Conservation (phyloP, 1,284 basidiomycete genomes). For the Farysia itapuensis region DNA sequence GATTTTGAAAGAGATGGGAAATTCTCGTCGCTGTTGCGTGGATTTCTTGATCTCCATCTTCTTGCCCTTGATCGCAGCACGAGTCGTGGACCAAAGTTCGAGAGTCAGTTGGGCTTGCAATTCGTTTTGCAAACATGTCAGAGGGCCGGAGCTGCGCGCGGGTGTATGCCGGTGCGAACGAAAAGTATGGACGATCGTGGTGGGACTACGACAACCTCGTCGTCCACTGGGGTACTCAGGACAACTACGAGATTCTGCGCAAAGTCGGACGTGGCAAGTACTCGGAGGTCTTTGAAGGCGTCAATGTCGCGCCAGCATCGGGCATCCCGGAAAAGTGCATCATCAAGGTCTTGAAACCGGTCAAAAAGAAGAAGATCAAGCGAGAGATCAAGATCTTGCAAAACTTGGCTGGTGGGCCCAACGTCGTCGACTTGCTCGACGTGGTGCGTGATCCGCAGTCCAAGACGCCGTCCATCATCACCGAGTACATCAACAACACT, state of each 20-base stretch:
- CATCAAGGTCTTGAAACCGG: conserved; percentile 97
- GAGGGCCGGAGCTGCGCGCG: conserved; percentile 59
- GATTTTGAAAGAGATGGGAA: too few species aligned
- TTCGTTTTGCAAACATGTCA: too few species aligned
- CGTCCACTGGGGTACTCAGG: conserved; percentile 67
- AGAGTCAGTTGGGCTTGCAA: too few species aligned
- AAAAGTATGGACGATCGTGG: conserved; percentile 66
- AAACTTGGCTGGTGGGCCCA: conserved; percentile 90
- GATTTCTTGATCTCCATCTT: too few species aligned
- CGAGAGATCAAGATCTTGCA: conserved; percentile 98
- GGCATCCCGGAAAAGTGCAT: conserved; percentile 79
- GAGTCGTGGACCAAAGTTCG: too few species aligned
- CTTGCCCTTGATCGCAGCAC: too few species aligned
- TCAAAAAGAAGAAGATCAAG: conserved; percentile 99
- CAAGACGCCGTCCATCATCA: conserved; percentile 95
- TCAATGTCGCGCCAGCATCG: conserved; percentile 80
- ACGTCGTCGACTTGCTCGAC: conserved; percentile 83
- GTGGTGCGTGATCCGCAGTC: conserved; percentile 86
- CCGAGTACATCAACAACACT: conserved; percentile 98
- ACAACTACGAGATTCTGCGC: conserved; percentile 96
- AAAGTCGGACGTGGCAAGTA: conserved; percentile 91
- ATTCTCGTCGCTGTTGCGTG: too few species aligned
- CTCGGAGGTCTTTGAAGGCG: conserved; percentile 83
- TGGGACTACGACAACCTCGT: conserved; percentile 66
- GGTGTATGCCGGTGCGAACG: conserved; percentile 67